These are phyloP conservation scores for Celoporthe dispersa DNA, from an alignment of 2,329 filamentous ascomycete genomes.

Conservation along the genomic window DNA sequence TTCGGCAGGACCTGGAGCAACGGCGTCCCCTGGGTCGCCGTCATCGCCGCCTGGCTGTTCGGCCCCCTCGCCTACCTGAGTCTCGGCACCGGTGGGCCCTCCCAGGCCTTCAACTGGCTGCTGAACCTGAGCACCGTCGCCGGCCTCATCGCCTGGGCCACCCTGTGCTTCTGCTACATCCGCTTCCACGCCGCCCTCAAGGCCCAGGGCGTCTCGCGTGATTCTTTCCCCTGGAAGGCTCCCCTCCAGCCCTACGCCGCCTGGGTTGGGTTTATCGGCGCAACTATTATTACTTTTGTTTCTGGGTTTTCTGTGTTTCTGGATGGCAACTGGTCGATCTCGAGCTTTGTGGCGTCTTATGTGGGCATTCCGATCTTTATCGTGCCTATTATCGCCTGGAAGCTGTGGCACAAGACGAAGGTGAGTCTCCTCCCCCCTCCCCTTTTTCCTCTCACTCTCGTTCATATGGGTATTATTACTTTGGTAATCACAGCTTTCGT, in stretches of 20 bases:
- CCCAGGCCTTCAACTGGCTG: slow-evolving; percentile 59
- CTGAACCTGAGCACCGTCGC: slow-evolving; percentile 55
- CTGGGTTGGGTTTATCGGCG: slow-evolving; percentile 48
- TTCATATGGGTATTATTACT: not conserved
- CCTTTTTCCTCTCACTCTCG: too few species aligned
- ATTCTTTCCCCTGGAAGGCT: slow-evolving; percentile 38
- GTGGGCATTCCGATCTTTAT: slow-evolving; percentile 35
- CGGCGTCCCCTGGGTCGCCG: slow-evolving; percentile 63
- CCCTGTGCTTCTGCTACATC: slow-evolving; percentile 39
- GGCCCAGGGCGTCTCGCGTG: slow-evolving; percentile 45
- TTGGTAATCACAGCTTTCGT: not conserved
- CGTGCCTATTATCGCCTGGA: slow-evolving; percentile 26
- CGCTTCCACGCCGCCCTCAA: slow-evolving; percentile 42
- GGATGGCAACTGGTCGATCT: slow-evolving; percentile 41
- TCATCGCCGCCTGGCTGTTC: slow-evolving; percentile 60
- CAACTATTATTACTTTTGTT: slow-evolving; percentile 47
- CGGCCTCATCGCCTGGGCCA: slow-evolving; percentile 41
- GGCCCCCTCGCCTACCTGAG: slow-evolving; percentile 60
- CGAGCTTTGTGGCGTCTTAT: slow-evolving; percentile 47
- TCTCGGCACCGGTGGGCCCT: slow-evolving; percentile 48
- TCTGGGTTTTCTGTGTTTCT: slow-evolving; percentile 51
- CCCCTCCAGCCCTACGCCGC: slow-evolving; percentile 45
- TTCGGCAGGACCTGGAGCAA: slow-evolving; percentile 64
- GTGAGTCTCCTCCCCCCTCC: slow-evolving; percentile 4
- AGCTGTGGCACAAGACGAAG: slow-evolving; percentile 27